These are phyloP conservation scores for Penicillium taxi DNA, from an alignment of 495 filamentous ascomycete species.

Conservation along the genomic window DNA sequence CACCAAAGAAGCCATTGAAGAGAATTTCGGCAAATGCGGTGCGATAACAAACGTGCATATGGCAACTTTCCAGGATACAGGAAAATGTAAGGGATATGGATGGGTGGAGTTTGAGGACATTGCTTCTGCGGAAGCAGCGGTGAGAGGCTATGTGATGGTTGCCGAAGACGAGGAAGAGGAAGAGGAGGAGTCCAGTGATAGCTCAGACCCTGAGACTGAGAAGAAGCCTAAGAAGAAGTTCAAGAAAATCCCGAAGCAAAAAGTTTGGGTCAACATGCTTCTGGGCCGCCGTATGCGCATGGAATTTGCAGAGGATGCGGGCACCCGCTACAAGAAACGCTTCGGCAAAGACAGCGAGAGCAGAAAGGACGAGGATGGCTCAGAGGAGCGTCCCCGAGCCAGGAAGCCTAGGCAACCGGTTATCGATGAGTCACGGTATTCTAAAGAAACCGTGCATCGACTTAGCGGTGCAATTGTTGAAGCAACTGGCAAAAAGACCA, in stretches of 20 bases:
- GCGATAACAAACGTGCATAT: conserved; percentile 69
- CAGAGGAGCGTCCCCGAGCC: conserved; percentile 18
- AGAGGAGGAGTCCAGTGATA: conserved; percentile 33
- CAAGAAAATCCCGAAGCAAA: conserved; percentile 54
- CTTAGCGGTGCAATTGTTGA: conserved; percentile 72
- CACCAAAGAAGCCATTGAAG: conserved; percentile 68
- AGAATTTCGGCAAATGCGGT: conserved; percentile 78
- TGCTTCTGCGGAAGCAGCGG: conserved; percentile 65
- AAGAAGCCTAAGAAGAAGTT: conserved; percentile 26
- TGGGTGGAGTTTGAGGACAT: conserved; percentile 85
- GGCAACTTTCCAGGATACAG: conserved; percentile 92
- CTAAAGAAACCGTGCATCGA: conserved; percentile 42
- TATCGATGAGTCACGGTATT: conserved; percentile 33
- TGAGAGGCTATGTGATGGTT: conserved; percentile 68
- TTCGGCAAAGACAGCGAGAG: conserved; percentile 63
- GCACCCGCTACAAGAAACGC: conserved; percentile 81
- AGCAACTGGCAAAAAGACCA: conserved; percentile 73
- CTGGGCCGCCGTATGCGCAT: conserved; percentile 71
- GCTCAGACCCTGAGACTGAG: conserved; percentile 23
- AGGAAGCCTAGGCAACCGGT: conserved; percentile 20
- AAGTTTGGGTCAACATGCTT: conserved; percentile 76
- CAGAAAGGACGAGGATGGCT: conserved; percentile 23
- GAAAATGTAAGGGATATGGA: conserved; percentile 96
- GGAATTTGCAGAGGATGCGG: conserved; percentile 88
- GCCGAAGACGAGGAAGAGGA: conserved; percentile 52